Base-by-base conservation (phyloP, 2,329 filamentous ascomycete genomes). In the Metarhizium album region DNA sequence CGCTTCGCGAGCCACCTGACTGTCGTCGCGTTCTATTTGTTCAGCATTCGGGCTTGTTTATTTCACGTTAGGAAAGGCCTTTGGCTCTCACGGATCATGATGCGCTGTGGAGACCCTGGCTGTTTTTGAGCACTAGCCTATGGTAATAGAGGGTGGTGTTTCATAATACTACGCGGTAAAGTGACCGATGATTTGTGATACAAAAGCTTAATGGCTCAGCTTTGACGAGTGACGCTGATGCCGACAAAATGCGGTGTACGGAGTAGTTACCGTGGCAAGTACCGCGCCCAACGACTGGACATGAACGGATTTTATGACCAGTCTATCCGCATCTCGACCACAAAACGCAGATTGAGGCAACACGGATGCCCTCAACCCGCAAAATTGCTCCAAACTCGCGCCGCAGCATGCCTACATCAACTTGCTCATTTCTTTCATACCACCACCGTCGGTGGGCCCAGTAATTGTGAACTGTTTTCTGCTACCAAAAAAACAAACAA, bases 81-180 rank as follows among this genome's bases (percentile, higher is more conserved):
- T 50, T 14, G 42, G 40, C 42, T 47, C 37, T 35, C 47, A 31
- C 13, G 37, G 53, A 9, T 31, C 37, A 47, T 38, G 27, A 43
- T 49, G 43, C n/a, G 29, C 38, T 46, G 20, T 38, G 42, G 38
- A 31, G 47, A 18, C 18, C 27, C 14, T 13, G 22, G 24, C 18
- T 27, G 43, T 46, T 49, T 23, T 49, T n/a, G n/a, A 46, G 40
- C 31, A 45, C n/a, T 45, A 49, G 48, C 42, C 31, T 46, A 45
- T 49, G 31, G 31, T 35, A 45, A 37, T 37, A 42, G 47, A 49
- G 31, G 29, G 47, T 45, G 40, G 37, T 49, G 40, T 24, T 24
- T 13, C 40, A 43, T 43, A 16, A 14, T 4, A 3, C 8, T 7
- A 20, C 37, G n/a, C 20, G 16, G 14, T 35, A 4, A 35, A 5